A percentile compares a stretch with the other conserved stretches of the same genome.
Evolutionary conservation across 2,329 filamentous ascomycete species (phyloP).

Genomic region (Fusarium graminum): DNA sequence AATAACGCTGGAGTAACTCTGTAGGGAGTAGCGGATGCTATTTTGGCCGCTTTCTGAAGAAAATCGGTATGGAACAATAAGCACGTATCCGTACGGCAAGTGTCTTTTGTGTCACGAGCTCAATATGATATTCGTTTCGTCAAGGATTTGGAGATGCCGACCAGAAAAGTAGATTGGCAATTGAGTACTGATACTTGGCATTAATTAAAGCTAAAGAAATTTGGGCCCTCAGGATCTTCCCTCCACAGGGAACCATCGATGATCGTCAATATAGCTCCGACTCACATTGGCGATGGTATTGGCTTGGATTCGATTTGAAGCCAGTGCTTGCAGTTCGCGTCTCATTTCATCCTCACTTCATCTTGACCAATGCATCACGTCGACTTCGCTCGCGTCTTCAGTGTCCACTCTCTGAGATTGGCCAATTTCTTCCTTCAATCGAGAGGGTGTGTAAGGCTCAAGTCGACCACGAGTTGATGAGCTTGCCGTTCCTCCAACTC

Average conservation of each 20-base stretch:
- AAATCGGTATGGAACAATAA: slow-evolving; percentile 32
- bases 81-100: slow-evolving; percentile 7
- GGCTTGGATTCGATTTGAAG: slow-evolving; percentile 4
- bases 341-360: slow-evolving; percentile 23
- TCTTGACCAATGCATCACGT: slow-evolving; percentile 37
- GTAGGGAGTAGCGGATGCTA: slow-evolving; percentile 38
- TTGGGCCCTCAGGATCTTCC: slow-evolving; percentile 41
- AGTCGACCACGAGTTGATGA: slow-evolving; percentile 35
- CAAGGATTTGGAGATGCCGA: slow-evolving; percentile 8
- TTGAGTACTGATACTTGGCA: slow-evolving; percentile 12
- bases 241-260: slow-evolving; percentile 41
- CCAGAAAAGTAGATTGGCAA: slow-evolving; percentile 3
- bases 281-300: slow-evolving; percentile 7
- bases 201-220: slow-evolving; percentile 4
- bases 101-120: slow-evolving; percentile 31
- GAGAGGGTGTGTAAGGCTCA: slow-evolving; percentile 26
- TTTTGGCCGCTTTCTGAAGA: slow-evolving; percentile 24
- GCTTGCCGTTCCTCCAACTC: slow-evolving; percentile 43
- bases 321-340: slow-evolving; percentile 30
- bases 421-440: slow-evolving; percentile 16
- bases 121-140: slow-evolving; percentile 30
- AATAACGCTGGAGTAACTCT: slow-evolving; percentile 31
- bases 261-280: slow-evolving; percentile 43
- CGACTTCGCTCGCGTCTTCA: slow-evolving; percentile 38
- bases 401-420: slow-evolving; percentile 32